phyloP scores from a whole-genome alignment of 768 basidiomycete species.

The Podaxis carcinomalis region DNA sequence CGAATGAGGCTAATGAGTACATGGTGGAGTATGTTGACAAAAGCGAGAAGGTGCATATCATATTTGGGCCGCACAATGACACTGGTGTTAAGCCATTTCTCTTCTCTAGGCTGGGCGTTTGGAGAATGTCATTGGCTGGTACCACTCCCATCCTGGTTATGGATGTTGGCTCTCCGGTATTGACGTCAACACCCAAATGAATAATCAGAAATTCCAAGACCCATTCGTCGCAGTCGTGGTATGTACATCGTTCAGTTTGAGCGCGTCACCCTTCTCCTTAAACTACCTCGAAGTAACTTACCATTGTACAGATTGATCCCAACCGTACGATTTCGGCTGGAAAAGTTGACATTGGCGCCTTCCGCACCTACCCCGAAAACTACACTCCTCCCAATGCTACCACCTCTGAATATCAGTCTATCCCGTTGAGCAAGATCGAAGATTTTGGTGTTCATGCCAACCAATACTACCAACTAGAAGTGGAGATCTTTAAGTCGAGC shows the following conservation, averaged over 20 bases:
- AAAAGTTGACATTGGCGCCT: conserved; percentile 98
- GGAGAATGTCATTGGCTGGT: conserved; percentile 95
- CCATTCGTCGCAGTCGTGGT: conserved; percentile 97
- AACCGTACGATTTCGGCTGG: conserved; percentile 98
- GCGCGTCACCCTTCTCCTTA: neutral
- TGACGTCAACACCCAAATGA: conserved; percentile 95
- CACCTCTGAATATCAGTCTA: conserved; percentile 89
- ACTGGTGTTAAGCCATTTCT: neutral
- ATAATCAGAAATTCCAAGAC: conserved; percentile 92
- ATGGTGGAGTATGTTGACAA: conserved; percentile 92
- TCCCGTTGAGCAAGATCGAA: conserved; percentile 95
- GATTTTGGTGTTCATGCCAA: conserved; percentile 99
- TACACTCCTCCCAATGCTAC: conserved; percentile 77
- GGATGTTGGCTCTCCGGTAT: conserved; percentile 99
- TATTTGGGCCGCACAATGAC: neutral
- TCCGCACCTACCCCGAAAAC: conserved; percentile 94
- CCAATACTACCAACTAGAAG: conserved; percentile 91
- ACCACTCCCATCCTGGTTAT: conserved; percentile 98
- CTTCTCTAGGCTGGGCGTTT: conserved; percentile 64
- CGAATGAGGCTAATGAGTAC: conserved; percentile 94
- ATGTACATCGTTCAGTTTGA: conserved; percentile 23
- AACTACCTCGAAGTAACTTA: neutral
- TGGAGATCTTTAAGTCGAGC: conserved; percentile 91
- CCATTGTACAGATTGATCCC: conserved; percentile 74
- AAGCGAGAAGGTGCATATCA: conserved; percentile 63